Evolutionary conservation across 2,329 filamentous ascomycete genomes (phyloP).

Genomic region (Cladophialophora exuberans): DNA sequence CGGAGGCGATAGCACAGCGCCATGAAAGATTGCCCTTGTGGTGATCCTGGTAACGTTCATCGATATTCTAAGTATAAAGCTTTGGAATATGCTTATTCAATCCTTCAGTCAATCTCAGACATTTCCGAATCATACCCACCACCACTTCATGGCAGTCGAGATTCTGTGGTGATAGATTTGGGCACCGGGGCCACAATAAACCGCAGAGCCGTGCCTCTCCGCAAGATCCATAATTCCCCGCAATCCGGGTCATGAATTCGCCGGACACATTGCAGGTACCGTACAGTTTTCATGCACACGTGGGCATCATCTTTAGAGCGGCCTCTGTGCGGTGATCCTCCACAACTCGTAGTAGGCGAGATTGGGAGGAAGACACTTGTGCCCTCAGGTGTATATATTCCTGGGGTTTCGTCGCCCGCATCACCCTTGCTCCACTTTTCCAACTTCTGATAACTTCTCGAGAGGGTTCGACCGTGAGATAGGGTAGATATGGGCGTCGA

Average conservation of each 20-base stretch:
- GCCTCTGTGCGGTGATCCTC: not conserved
- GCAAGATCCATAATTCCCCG: conserved; percentile 2
- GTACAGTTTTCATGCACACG: not conserved
- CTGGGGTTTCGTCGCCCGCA: not conserved
- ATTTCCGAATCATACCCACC: no score
- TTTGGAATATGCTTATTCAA: no score
- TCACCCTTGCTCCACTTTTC: not conserved
- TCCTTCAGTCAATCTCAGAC: no score
- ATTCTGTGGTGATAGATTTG: no score
- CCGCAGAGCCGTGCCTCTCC: not conserved
- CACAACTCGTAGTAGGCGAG: not conserved
- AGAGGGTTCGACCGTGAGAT: not conserved
- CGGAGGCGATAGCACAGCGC: no score
- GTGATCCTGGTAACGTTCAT: no score
- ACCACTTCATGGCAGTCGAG: no score
- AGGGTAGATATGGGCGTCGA: not conserved
- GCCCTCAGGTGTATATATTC: not conserved
- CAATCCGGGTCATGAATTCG: not conserved
- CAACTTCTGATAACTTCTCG: not conserved
- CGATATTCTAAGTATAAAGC: no score
- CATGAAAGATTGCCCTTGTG: no score
- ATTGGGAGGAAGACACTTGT: not conserved
- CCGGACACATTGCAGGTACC: not conserved
- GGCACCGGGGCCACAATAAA: conserved; percentile 1
- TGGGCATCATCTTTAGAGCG: not conserved